phyloP scores from a whole-genome alignment of 805 yeast species.

The Pichia heedii region DNA sequence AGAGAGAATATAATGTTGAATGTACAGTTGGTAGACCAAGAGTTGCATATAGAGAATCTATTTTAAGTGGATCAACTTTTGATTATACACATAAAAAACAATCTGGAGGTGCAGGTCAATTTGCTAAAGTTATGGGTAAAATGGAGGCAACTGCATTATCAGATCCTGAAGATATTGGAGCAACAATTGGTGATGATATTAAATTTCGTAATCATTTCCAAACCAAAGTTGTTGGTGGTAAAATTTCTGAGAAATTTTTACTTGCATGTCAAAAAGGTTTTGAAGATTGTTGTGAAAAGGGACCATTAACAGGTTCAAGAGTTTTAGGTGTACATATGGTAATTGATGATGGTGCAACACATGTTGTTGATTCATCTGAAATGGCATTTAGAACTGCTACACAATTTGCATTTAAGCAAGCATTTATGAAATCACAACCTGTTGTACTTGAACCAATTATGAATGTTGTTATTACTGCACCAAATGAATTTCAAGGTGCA shows the following conservation, averaged over 20 bases:
- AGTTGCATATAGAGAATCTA: conserved; percentile 95
- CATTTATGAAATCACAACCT: conserved; percentile 76
- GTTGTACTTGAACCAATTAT: conserved; percentile 93
- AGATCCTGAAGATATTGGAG: conserved; percentile 35
- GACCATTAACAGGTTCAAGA: conserved; percentile 91
- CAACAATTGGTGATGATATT: conserved; percentile 22
- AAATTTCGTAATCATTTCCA: conserved; percentile 58
- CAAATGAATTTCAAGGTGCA: conserved; percentile 91
- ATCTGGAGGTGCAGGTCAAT: conserved; percentile 99
- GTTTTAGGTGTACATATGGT: conserved; percentile 91
- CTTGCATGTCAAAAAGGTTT: conserved; percentile 94
- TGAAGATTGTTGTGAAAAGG: conserved; percentile 90
- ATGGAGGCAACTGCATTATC: conserved; percentile 42
- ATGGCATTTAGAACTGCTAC: conserved; percentile 92
- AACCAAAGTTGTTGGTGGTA: conserved; percentile 92
- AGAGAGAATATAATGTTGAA: conserved; percentile 92
- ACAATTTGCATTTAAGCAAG: conserved; percentile 82
- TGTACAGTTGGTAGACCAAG: conserved; percentile 96
- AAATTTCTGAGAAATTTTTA: conserved; percentile 89
- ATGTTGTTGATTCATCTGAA: conserved; percentile 95
- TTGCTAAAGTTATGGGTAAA: conserved; percentile 89
- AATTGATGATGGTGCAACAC: conserved; percentile 94
- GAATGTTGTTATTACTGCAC: conserved; percentile 89
- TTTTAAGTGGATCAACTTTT: conserved; percentile 60
- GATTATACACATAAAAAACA: conserved; percentile 97